Conservation (phyloP, 2,329 filamentous ascomycete species). For the Botryotinia convoluta region DNA sequence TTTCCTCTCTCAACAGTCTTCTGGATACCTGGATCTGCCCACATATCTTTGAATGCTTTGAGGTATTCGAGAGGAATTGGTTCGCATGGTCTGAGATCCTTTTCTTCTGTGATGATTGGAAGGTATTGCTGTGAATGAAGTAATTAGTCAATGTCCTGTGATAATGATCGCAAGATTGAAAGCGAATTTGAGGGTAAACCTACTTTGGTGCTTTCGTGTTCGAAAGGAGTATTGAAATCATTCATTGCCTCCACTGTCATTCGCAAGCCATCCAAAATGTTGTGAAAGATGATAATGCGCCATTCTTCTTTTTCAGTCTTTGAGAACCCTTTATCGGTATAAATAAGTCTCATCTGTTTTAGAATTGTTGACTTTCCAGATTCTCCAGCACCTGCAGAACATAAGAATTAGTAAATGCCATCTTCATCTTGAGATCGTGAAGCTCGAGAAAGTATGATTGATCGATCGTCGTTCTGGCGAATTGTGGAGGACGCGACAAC, state of each 20-base stretch:
- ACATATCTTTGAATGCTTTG: constrained; percentile 77
- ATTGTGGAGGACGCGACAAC: constrained; percentile 36
- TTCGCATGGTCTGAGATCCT: constrained; percentile 80
- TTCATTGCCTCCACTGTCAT: constrained; percentile 89
- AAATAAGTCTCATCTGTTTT: constrained; percentile 99
- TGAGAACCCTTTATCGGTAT: constrained; percentile 80
- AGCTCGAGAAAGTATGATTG: neutral
- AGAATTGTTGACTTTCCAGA: constrained; percentile 95
- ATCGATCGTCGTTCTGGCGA: constrained; percentile 11
- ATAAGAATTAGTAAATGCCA: constrained; percentile 24
- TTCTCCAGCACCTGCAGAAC: constrained; percentile 78
- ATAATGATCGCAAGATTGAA: neutral
- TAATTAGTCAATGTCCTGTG: constrained; percentile 8
- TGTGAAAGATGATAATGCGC: constrained; percentile 93
- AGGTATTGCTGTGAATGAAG: constrained; percentile 64
- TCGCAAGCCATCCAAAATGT: constrained; percentile 88
- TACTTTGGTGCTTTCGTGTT: constrained; percentile 76
- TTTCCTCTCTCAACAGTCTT: constrained; percentile 89
- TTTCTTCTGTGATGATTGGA: constrained; percentile 71
- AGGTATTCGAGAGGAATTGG: constrained; percentile 75
- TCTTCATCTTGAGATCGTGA: neutral
- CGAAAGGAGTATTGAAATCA: constrained; percentile 76
- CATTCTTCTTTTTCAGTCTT: constrained; percentile 88
- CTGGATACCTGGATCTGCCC: constrained; percentile 80
- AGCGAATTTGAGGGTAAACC: constrained; percentile 35